Base-by-base conservation (phyloP, 116 monocot genomes). In the Papilionanthe hybrid region DNA sequence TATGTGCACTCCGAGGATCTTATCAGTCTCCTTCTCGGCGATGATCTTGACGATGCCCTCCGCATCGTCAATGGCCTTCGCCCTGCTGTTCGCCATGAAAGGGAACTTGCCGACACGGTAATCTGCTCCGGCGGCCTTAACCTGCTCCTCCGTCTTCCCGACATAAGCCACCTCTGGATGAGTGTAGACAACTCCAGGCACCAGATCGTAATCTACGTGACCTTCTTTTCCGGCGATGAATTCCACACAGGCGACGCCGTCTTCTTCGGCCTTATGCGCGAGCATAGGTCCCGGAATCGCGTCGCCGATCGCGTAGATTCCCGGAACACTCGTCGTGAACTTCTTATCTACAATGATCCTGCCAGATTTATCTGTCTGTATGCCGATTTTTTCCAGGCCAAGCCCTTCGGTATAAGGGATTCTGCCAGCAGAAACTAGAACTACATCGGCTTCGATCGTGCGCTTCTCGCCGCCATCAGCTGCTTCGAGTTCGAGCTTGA, bases 81-180 rank as follows among this genome's bases (percentile, higher is more conserved):
- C 91, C 41, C 91, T 79, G 71, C 88, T 86, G 72, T 88, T 91
- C 12, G 91, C 91, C 84, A 86, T 72, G 45, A 88, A 83, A 0
- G 91, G 91, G 66, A 88, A 91, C 63, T 88, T 91, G 11, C 91
- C 91, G 2, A 88, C 88, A 13, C 84, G 69, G 71, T 91, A 91
- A 6, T 29, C 11, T 22, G 88, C 83, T 11, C 90, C 93, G 20
- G 72, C 9, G 19, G 84, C 90, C 83, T 93, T 93, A 37, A 93
- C 83, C 75, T 93, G 93, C 55, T 93, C 93, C 76, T 93, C 93
- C 0, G 93, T 93, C 74, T 90, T 93, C 9, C 93, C 93, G 29
- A 93, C 93, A 5, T 76, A 93, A 32, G 93, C 90, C 55, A 90
- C 90, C 84, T 93, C 93, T 22, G 93, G 93, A 63, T 93, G 93